These are phyloP conservation scores for Escallonia herrerae DNA, from an alignment of 129 eudicot genomes.

Conservation along the genomic window DNA sequence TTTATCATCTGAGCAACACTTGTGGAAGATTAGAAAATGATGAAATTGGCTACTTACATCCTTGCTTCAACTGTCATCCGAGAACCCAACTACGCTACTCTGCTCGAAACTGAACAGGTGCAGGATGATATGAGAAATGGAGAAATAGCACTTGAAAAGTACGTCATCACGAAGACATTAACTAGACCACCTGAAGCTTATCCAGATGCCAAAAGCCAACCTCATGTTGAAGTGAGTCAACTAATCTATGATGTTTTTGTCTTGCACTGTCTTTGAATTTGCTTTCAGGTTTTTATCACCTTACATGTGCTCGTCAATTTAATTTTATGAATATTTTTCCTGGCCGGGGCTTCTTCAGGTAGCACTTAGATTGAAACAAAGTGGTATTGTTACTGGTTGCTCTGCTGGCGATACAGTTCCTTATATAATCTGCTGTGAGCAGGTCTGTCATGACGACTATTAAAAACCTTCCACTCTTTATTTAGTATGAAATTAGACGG, in stretches of 20 bases:
- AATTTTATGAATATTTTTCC: slow-evolving; percentile 5
- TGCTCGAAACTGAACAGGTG: slow-evolving; percentile 45
- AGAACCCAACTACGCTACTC: background rate
- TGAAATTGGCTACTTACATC: too few species aligned
- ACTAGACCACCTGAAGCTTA: slow-evolving; percentile 98
- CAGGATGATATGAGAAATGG: slow-evolving; percentile 98
- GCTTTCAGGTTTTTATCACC: background rate
- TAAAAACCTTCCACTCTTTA: background rate
- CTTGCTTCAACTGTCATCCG: background rate
- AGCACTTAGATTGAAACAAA: slow-evolving; percentile 77
- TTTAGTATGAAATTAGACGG: background rate
- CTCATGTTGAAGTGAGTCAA: slow-evolving; percentile 89
- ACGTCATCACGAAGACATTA: slow-evolving; percentile 80
- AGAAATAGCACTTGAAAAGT: slow-evolving; percentile 78
- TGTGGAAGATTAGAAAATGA: too few species aligned
- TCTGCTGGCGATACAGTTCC: slow-evolving; percentile 99
- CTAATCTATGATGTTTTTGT: slow-evolving; percentile 6
- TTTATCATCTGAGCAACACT: background rate
- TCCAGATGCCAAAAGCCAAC: slow-evolving; percentile 96
- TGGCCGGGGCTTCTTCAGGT: slow-evolving; percentile 37
- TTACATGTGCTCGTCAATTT: background rate
- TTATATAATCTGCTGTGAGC: slow-evolving; percentile 85
- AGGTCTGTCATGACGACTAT: slow-evolving; percentile 37
- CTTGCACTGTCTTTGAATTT: background rate
- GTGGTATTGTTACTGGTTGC: slow-evolving; percentile 82